Percentiles rank a stretch among this genome's conserved stretches.
These are phyloP conservation scores for Alternaria conjuncta DNA, from an alignment of 2,329 filamentous ascomycete genomes.

Conservation along the genomic window DNA sequence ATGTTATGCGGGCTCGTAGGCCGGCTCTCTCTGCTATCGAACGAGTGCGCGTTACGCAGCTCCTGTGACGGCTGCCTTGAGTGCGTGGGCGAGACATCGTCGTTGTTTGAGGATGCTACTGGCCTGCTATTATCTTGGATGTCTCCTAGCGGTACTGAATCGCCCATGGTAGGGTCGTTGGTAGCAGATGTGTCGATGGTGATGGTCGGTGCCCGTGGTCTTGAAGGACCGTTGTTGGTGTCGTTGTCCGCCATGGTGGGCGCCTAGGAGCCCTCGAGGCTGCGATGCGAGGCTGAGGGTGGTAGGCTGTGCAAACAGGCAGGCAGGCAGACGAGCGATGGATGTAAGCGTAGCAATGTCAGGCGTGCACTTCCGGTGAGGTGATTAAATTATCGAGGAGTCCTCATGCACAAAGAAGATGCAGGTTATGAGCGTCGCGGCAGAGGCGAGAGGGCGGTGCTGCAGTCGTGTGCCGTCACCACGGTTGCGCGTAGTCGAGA, in stretches of 20 bases:
- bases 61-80: slow-evolving; percentile 51
- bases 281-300: slow-evolving; percentile 6
- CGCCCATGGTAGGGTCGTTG: slow-evolving; percentile 43
- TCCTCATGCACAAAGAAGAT: slow-evolving; percentile 30
- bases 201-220: slow-evolving; percentile 57
- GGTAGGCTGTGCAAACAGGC: slow-evolving; percentile 6
- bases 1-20: slow-evolving; percentile 73
- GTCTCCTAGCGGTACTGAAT: slow-evolving; percentile 44
- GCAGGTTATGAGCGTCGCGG: slow-evolving; percentile 10
- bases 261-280: slow-evolving; percentile 24
- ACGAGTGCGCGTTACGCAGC: slow-evolving; percentile 63
- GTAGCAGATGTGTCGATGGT: slow-evolving; percentile 60
- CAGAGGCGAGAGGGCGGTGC: slow-evolving; percentile 10
- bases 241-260: slow-evolving; percentile 38
- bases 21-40: slow-evolving; percentile 69
- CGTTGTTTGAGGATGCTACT: slow-evolving; percentile 29
- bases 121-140: slow-evolving; percentile 38
- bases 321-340: slow-evolving; percentile 27
- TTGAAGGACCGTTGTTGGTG: slow-evolving; percentile 38
- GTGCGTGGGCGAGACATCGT: slow-evolving; percentile 36
- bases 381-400: slow-evolving; percentile 17
- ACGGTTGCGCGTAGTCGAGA: neutral
- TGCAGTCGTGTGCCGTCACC: neutral
- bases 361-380: slow-evolving; percentile 41
- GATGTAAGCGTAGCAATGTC: slow-evolving; percentile 35